phyloP scores from a whole-genome alignment of 805 yeast genomes.

The Phaffomyces opuntiae region DNA sequence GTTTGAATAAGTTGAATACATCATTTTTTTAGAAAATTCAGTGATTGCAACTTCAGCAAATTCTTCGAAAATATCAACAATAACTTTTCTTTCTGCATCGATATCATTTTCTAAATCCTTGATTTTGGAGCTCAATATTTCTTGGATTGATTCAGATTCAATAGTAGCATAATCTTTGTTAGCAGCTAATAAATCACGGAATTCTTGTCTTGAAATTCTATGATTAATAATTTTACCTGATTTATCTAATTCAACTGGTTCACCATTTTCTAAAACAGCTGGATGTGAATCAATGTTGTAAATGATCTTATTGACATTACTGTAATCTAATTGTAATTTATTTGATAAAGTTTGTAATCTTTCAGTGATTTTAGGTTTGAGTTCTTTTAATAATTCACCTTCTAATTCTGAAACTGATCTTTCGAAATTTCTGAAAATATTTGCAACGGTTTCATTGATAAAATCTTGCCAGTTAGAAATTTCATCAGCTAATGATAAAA shows the following conservation, averaged over 20 bases:
- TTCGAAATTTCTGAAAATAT: constrained; percentile 33
- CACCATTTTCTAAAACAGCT: constrained; percentile 26
- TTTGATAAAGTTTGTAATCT: constrained; percentile 28
- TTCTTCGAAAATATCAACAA: constrained; percentile 65
- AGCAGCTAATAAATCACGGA: constrained; percentile 36
- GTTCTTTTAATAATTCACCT: constrained; percentile 17
- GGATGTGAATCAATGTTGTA: constrained; percentile 32
- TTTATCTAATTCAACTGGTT: constrained; percentile 27
- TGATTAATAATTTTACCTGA: constrained; percentile 28
- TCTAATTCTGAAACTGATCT: constrained; percentile 28
- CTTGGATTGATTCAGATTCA: constrained; percentile 27
- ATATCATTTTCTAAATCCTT: constrained; percentile 29
- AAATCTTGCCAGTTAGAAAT: constrained; percentile 29
- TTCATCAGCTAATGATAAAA: constrained; percentile 25
- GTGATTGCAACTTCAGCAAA: constrained; percentile 61
- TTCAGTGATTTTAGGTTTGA: constrained; percentile 27
- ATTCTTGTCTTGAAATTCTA: constrained; percentile 39
- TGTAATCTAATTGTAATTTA: constrained; percentile 21
- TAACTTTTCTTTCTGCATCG: constrained; percentile 32
- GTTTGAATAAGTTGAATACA: constrained; percentile 26
- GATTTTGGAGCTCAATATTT: constrained; percentile 25
- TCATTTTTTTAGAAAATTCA: constrained; percentile 57
- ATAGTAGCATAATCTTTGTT: constrained; percentile 25
- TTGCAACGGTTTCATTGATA: constrained; percentile 31
- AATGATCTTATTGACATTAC: constrained; percentile 26